Evolutionary conservation across 2,329 filamentous ascomycete species (phyloP).

Genomic region (Nemania diffusa): DNA sequence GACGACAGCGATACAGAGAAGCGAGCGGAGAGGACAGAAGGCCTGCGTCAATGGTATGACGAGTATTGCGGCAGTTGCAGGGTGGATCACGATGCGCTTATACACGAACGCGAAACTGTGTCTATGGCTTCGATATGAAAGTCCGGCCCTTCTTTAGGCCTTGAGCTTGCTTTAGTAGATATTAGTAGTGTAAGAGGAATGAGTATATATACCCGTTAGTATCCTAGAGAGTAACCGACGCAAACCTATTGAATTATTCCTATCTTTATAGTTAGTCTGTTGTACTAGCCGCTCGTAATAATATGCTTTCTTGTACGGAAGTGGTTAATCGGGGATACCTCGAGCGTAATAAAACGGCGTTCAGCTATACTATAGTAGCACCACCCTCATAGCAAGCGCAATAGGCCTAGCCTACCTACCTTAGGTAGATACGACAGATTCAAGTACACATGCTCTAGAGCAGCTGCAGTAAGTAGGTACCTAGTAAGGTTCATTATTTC

Average conservation of each 20-base stretch:
- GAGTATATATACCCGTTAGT: neutral
- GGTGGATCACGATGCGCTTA: constrained; percentile 54
- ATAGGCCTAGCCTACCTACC: neutral
- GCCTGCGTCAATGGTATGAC: constrained; percentile 60
- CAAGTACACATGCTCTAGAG: no score
- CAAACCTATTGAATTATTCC: neutral
- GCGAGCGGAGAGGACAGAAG: constrained; percentile 41
- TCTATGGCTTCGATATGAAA: constrained; percentile 34
- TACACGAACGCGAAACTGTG: constrained; percentile 41
- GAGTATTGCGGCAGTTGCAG: constrained; percentile 68
- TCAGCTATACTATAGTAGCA: no score
- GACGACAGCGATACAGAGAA: constrained; percentile 20
- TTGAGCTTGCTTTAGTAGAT: neutral
- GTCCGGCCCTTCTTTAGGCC: neutral
- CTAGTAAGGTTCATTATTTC: no score
- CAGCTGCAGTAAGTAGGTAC: no score
- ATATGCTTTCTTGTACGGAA: no score
- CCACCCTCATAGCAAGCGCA: neutral
- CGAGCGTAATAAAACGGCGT: no score
- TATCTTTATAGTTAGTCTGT: neutral
- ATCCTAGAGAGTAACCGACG: neutral
- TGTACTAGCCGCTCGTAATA: neutral
- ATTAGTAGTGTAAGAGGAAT: neutral
- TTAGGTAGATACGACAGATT: no score
- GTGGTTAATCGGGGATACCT: no score